phyloP scores from a whole-genome alignment of 2,329 filamentous ascomycete species.

The Trichoderma guizhouense region DNA sequence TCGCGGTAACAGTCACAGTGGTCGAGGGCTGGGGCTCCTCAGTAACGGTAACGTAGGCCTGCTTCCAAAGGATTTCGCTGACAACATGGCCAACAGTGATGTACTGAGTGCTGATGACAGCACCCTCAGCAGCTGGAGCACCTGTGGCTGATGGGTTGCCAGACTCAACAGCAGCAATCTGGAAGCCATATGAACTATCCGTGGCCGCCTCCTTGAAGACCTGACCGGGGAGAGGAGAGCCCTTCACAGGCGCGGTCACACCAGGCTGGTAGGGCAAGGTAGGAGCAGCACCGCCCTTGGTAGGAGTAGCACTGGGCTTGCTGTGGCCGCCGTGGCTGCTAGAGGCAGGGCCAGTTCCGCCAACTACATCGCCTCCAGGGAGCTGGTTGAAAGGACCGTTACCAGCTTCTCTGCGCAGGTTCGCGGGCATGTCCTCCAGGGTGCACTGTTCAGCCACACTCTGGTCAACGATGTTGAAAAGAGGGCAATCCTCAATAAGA shows the following conservation, averaged over 20 bases:
- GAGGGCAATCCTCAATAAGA: slow-evolving; percentile 65
- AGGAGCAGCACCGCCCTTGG: slow-evolving; percentile 30
- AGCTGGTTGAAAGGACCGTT: slow-evolving; percentile 54
- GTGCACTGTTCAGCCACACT: slow-evolving; percentile 56
- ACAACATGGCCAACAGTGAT: slow-evolving; percentile 49
- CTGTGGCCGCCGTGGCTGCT: slow-evolving; percentile 23
- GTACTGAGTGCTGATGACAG: slow-evolving; percentile 49
- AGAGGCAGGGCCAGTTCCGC: slow-evolving; percentile 17
- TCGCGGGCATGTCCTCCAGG: slow-evolving; percentile 52
- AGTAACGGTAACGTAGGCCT: slow-evolving; percentile 53
- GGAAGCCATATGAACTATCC: slow-evolving; percentile 4
- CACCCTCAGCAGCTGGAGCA: slow-evolving; percentile 20
- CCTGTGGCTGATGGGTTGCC: slow-evolving; percentile 6
- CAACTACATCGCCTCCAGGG: slow-evolving; percentile 60
- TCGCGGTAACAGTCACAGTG: slow-evolving; percentile 38
- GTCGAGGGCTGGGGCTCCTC: slow-evolving; percentile 39
- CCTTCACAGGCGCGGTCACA: slow-evolving; percentile 31
- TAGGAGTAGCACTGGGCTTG: background rate
- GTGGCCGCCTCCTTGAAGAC: slow-evolving; percentile 38
- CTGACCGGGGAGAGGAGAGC: slow-evolving; percentile 39
- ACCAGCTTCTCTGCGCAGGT: slow-evolving; percentile 58
- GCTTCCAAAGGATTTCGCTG: slow-evolving; percentile 55
- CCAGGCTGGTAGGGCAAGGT: slow-evolving; percentile 38
- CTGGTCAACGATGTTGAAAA: slow-evolving; percentile 70
- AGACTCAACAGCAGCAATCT: background rate